Evolutionary conservation across 148 eudicot species (phyloP).

Genomic region (Hydrangea macrophylla): DNA sequence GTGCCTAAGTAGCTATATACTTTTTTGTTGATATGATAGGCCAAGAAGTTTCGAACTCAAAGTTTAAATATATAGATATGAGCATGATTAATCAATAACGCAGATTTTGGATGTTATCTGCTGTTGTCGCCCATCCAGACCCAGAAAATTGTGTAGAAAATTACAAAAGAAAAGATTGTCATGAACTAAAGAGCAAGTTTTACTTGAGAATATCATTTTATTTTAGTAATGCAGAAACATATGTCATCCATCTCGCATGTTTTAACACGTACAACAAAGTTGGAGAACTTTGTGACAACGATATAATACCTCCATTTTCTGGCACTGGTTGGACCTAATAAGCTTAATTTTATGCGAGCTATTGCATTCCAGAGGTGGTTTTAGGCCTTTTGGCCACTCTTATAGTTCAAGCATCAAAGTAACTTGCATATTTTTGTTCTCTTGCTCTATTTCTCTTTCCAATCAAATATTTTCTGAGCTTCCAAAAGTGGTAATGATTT

Average conservation of each 20-base stretch:
- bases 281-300: constrained; percentile 1
- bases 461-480: neutral
- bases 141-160: neutral
- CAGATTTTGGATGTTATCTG: neutral
- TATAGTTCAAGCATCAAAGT: neutral
- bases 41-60: constrained; percentile 9
- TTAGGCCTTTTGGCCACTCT: neutral
- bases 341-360: neutral
- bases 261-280: neutral
- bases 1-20: constrained; percentile 1
- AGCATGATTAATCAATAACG: neutral
- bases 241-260: neutral
- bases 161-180: too few relatives aligned
- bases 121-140: constrained; percentile 1
- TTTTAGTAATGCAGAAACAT: neutral
- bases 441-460: constrained; percentile 4
- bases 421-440: neutral
- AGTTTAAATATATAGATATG: neutral
- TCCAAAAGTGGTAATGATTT: too few relatives aligned
- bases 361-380: neutral
- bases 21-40: neutral
- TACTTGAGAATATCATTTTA: neutral
- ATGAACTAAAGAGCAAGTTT: neutral
- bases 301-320: neutral
- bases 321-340: neutral